A percentile compares a stretch with the other conserved stretches of the same genome.
These are phyloP conservation scores for Paecilomyces sp. DNA, from an alignment of 2,329 filamentous ascomycete species.

Conservation along the genomic window DNA sequence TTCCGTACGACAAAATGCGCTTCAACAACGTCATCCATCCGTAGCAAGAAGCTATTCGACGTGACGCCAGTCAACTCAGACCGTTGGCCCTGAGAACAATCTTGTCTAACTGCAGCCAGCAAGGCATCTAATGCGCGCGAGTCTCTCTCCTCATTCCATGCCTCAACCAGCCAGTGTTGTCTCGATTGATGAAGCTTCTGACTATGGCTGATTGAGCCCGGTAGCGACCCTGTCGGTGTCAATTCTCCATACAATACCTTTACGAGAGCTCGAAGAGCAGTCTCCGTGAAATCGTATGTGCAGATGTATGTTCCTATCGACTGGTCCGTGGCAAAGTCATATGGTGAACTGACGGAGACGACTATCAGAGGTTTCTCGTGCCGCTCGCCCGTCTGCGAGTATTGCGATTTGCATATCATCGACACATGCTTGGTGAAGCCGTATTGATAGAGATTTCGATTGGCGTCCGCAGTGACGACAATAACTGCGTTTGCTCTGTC, in stretches of 20 bases:
- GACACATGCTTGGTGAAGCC: conserved; percentile 94
- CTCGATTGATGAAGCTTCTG: conserved; percentile 82
- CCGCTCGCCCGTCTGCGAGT: conserved; percentile 29
- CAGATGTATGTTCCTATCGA: conserved; percentile 88
- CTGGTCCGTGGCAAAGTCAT: conserved; percentile 91
- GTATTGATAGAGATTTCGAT: conserved; percentile 86
- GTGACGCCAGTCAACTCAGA: conserved; percentile 63
- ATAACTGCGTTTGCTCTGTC: conserved; percentile 82
- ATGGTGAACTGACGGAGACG: conserved; percentile 88
- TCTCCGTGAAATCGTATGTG: conserved; percentile 94
- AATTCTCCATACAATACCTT: conserved; percentile 75
- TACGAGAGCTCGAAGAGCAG: conserved; percentile 76
- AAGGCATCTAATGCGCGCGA: conserved; percentile 66
- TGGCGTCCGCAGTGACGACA: conserved; percentile 87
- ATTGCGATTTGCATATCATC: conserved; percentile 66
- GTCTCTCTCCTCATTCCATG: conserved; percentile 75
- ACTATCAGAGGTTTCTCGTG: conserved; percentile 79
- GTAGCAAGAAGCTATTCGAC: conserved; percentile 69
- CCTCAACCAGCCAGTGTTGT: conserved; percentile 91
- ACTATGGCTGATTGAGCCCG: conserved; percentile 74
- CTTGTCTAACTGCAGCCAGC: conserved; percentile 61
- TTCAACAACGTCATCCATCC: conserved; percentile 64
- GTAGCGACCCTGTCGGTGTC: conserved; percentile 48
- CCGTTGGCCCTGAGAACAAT: conserved; percentile 52
- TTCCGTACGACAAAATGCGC: conserved; percentile 89